Base-by-base conservation (phyloP, 306 rosid genomes). In the Cercis canadensis region DNA sequence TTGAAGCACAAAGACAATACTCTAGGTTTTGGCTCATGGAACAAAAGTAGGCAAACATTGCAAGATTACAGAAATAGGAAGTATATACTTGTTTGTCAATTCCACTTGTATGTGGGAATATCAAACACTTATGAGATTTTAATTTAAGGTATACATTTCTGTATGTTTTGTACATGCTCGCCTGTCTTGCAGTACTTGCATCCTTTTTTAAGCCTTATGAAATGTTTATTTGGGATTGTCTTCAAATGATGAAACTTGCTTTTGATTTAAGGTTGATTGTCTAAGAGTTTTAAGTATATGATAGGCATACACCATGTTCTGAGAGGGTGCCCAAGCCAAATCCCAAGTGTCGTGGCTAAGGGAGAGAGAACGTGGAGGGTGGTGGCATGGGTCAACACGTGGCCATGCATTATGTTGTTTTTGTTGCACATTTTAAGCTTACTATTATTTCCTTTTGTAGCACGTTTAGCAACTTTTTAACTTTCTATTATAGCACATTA, bases 131-230 rank as follows among this genome's bases (percentile, higher is more conserved):
- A 40, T 14, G 40, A 5, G 69, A 75, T 57, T 19, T 69, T 41
- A 72, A 69, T 24, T 53, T 40, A 59, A 36, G 65, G 60, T 13
- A 54, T 14, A 45, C 15, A 43, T 72, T 53, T 5, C 43, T 36
- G 13, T 11, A 43, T 11, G 62, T 47, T 36, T 41, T 82, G 80
- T 87, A 87, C 96, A 78, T 83, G 75, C 95, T 94, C 90, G 92
- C 99, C 96, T 92, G 93, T 95, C 96, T 89, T 91, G 96, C 83
- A 95, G 40, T 64, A 92, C 82, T 67, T 92, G 97, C 40, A 89
- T 89, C 75, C 85, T 87, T 65, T 87, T 83, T 2, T 88, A 63
- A n/a, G 88, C 89, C 61, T 75, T 86, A 41, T 47, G 32, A 62
- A 72, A 33, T 10, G 85, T 67, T 74, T 92, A 96, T 61, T 77